Percentiles rank a stretch among this genome's conserved stretches.
Evolutionary conservation across 1,139 yeast species (phyloP).

Genomic region (Scheffersomyces insectosa): DNA sequence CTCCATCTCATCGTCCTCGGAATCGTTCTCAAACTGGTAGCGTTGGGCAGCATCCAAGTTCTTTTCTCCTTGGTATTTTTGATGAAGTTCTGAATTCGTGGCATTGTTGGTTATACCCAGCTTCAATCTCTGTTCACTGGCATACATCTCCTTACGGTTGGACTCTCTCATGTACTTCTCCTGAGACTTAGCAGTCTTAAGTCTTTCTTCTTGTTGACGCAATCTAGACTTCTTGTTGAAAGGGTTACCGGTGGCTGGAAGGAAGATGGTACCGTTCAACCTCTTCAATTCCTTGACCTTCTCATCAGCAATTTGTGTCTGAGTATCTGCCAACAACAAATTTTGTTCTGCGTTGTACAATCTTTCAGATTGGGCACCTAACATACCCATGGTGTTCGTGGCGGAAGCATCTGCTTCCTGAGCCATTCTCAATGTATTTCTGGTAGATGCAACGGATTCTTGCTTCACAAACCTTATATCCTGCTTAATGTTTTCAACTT

Average conservation of each 20-base stretch:
- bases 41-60: constrained; percentile 49
- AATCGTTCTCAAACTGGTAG: constrained; percentile 54
- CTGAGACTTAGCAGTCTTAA: constrained; percentile 64
- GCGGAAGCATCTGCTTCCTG: constrained; percentile 93
- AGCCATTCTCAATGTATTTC: constrained; percentile 85
- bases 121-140: constrained; percentile 47
- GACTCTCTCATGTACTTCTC: constrained; percentile 54
- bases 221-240: constrained; percentile 80
- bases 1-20: constrained; percentile 62
- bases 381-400: constrained; percentile 83
- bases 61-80: constrained; percentile 52
- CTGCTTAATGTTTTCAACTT: constrained; percentile 83
- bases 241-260: constrained; percentile 82
- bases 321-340: constrained; percentile 75
- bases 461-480: constrained; percentile 85
- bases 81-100: constrained; percentile 40
- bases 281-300: constrained; percentile 80
- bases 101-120: constrained; percentile 42
- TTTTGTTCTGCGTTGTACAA: constrained; percentile 78
- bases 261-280: constrained; percentile 78
- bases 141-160: constrained; percentile 45
- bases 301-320: constrained; percentile 79
- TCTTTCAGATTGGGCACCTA: constrained; percentile 89
- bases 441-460: constrained; percentile 80
- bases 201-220: constrained; percentile 71